phyloP scores from a whole-genome alignment of 2,329 filamentous ascomycete genomes.

The Aspergillus sp. region DNA sequence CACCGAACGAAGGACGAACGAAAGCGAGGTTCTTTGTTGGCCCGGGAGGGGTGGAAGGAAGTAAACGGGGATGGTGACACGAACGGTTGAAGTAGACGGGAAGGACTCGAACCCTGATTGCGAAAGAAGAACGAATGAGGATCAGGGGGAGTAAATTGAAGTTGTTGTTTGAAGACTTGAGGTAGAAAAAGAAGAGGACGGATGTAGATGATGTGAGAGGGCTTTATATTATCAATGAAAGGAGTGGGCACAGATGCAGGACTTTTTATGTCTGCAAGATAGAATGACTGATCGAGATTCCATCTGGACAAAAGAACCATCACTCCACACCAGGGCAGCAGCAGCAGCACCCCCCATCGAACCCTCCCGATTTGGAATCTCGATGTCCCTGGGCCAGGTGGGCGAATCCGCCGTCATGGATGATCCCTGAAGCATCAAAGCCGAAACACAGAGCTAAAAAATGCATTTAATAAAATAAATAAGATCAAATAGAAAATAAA shows the following conservation, averaged over 20 bases:
- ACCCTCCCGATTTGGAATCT: conserved; percentile 11
- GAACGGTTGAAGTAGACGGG: conserved; percentile 1
- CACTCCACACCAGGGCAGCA: not conserved
- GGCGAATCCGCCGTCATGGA: conserved; percentile 1
- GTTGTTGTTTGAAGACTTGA: not conserved
- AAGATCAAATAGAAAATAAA: conserved; percentile 1
- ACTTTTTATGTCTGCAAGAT: conserved; percentile 8
- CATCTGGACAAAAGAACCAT: conserved; percentile 15
- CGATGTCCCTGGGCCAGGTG: not conserved
- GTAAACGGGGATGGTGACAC: conserved; percentile 20
- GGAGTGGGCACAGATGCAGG: conserved; percentile 3
- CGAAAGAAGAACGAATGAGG: not conserved
- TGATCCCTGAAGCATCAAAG: conserved; percentile 3
- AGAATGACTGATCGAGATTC: conserved; percentile 15
- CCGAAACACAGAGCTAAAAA: not conserved
- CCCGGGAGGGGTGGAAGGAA: not conserved
- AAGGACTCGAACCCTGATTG: not conserved
- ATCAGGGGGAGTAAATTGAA: not conserved
- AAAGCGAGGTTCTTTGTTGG: conserved; percentile 10
- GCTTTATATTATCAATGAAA: not conserved
- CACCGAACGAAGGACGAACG: not conserved
- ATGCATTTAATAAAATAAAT: too few relatives aligned
- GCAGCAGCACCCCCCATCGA: conserved; percentile 3
- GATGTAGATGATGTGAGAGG: not conserved
- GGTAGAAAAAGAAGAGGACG: not conserved